Conservation (phyloP, 176 grass and related monocot species). For the Eleusine coracana region DNA sequence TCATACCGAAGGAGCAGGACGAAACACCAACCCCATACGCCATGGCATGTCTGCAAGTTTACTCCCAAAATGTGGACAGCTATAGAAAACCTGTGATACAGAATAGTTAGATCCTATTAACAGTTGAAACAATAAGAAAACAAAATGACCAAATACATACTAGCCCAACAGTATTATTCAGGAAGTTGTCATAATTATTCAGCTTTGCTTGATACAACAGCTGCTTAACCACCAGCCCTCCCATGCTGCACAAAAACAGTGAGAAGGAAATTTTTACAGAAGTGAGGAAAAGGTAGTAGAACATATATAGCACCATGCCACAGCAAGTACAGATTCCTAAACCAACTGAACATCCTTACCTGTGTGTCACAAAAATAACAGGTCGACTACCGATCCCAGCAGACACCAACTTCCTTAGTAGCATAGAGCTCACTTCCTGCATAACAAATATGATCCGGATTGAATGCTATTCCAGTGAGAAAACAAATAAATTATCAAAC, state of each 20-base stretch:
- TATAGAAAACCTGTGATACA: conserved; percentile 82
- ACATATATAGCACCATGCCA: neutral
- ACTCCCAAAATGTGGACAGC: conserved; percentile 98
- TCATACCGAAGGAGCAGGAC: conserved; percentile 88
- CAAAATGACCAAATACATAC: conserved; percentile 51
- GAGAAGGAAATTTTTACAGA: conserved; percentile 23
- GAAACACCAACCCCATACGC: conserved; percentile 94
- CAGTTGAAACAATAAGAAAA: conserved; percentile 22
- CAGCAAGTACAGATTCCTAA: conserved; percentile 14
- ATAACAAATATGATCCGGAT: conserved; percentile 30
- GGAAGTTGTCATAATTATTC: conserved; percentile 76
- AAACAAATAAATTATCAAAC: conserved; percentile 9
- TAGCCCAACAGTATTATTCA: conserved; percentile 80
- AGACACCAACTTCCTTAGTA: conserved; percentile 74
- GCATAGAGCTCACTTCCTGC: conserved; percentile 96
- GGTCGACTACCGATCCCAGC: conserved; percentile 84
- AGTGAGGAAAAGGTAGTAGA: neutral
- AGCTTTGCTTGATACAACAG: conserved; percentile 89
- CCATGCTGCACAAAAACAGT: conserved; percentile 66
- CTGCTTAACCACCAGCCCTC: conserved; percentile 96
- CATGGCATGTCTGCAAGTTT: conserved; percentile 98
- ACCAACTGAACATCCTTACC: conserved; percentile 45
- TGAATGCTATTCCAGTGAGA: conserved; percentile 19
- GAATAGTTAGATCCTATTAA: conserved; percentile 41
- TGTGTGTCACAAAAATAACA: conserved; percentile 96